Evolutionary conservation across 2,329 filamentous ascomycete species (phyloP), one percentile per base, ranked within the genome.

Genomic region (Cladosporium halotolerans): DNA sequence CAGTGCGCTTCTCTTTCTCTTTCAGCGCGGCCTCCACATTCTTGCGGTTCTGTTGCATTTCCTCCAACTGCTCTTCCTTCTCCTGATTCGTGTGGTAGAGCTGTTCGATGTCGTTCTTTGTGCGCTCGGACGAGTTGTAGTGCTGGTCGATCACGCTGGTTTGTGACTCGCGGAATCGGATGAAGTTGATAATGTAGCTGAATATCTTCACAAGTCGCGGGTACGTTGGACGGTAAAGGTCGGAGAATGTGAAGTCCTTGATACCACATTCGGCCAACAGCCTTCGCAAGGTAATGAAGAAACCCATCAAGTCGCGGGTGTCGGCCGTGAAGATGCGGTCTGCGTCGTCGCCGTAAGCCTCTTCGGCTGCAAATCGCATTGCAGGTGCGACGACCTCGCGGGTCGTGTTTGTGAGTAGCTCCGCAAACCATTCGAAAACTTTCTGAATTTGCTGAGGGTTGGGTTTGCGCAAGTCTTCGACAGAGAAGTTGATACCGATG

Each of bases 131-230:
- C 64, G 89, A 91, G 76, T 96, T 93, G 75, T 93, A 93, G 72
- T 97, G 88, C 68, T 95, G 83, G 68, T 96, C 91, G 59, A 97
- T 96, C 31, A 93, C 83, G 38, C 78, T 76, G 1, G 90, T 95
- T 71, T 97, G 92, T 57, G 86, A 90, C 73, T 96, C 91, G 63
- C 93, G 87, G 73, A 97, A 99, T 50, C 93, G 85, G 61, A 97
- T 91, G 72, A 99, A 99, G 73, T 99, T 99, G 76, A 99, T 99
- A 59, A 97, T 82, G 72, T 96, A 96, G 60, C 89, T 95, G 69
- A 99, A 93, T 65, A 97, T 95, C 74, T 93, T 95, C 65, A 92
- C 86, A 11, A 97, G 80, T 42, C 93, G 87, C 54, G 89, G 86
- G 67, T 95, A 88, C 1, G 89, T 95, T 13, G 93, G 93, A 68